Conservation (phyloP, 2,329 filamentous ascomycete genomes). For the Phyllosticta citribraziliensis region DNA sequence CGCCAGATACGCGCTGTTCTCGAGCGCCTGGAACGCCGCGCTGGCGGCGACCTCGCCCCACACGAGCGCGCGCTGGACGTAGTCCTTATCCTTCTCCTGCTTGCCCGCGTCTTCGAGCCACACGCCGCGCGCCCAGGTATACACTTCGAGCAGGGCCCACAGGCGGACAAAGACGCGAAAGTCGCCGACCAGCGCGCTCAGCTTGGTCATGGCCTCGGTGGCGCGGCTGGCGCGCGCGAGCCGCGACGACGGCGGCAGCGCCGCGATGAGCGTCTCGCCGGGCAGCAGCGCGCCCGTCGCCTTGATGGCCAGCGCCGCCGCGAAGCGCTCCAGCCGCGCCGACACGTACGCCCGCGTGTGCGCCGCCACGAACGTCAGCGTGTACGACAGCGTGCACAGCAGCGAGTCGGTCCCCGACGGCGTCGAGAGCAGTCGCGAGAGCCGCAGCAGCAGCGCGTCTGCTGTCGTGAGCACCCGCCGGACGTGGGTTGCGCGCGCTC, state of each 20-base stretch:
- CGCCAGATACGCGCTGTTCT: conserved; percentile 73
- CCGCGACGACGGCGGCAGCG: conserved; percentile 23
- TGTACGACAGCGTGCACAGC: conserved; percentile 36
- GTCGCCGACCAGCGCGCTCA: conserved; percentile 60
- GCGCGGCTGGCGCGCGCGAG: conserved; percentile 25
- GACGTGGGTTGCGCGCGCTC: not conserved
- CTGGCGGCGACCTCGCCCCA: conserved; percentile 60
- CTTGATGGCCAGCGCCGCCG: conserved; percentile 25
- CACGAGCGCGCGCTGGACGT: conserved; percentile 37
- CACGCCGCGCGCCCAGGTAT: conserved; percentile 50
- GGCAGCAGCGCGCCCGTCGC: conserved; percentile 30
- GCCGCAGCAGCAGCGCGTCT: conserved; percentile 24
- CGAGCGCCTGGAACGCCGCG: conserved; percentile 63
- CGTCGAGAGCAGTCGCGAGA: conserved; percentile 29
- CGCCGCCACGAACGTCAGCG: conserved; percentile 31
- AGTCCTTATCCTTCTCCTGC: conserved; percentile 17
- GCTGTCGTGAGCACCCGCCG: conserved; percentile 9
- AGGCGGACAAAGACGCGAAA: conserved; percentile 64
- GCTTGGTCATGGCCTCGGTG: conserved; percentile 27
- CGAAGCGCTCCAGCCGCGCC: conserved; percentile 24
- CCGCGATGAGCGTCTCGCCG: conserved; percentile 31
- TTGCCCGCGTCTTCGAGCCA: conserved; percentile 18
- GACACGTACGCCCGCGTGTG: conserved; percentile 29
- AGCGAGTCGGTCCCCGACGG: conserved; percentile 30
- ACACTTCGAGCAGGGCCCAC: conserved; percentile 67